Conservation (phyloP, 140 eudicot genomes). For the Bidens hawaiensis region DNA sequence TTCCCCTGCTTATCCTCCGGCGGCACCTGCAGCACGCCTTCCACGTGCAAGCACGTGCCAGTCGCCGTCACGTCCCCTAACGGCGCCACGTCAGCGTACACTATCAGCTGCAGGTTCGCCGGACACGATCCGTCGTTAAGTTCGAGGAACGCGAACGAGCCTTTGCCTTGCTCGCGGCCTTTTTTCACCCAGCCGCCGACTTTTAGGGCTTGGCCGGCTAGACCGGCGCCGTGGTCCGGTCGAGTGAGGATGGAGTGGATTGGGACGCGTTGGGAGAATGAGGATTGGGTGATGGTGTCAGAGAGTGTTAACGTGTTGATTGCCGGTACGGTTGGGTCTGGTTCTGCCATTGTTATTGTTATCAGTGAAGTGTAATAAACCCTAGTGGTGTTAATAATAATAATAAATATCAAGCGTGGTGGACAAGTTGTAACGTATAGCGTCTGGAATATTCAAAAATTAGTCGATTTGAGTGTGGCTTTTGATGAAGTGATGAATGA, state of each 20-base stretch:
- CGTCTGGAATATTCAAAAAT: too few species aligned
- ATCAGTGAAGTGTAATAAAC: slow-evolving; percentile 13
- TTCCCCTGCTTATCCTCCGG: slow-evolving; percentile 61
- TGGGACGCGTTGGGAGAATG: slow-evolving; percentile 63
- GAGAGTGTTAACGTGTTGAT: slow-evolving; percentile 29
- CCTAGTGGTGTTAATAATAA: too few species aligned
- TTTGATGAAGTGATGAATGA: too few species aligned
- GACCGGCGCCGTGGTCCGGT: slow-evolving; percentile 70
- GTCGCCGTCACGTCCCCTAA: slow-evolving; percentile 48
- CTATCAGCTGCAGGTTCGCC: slow-evolving; percentile 67
- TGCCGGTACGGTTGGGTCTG: slow-evolving; percentile 19
- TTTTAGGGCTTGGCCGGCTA: slow-evolving; percentile 47
- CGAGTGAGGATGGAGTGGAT: slow-evolving; percentile 59
- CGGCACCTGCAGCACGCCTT: slow-evolving; percentile 62
- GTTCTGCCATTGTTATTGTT: slow-evolving; percentile 35
- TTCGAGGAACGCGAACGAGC: slow-evolving; percentile 67
- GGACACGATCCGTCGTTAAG: slow-evolving; percentile 87
- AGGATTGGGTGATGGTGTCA: slow-evolving; percentile 34
- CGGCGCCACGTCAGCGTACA: slow-evolving; percentile 41
- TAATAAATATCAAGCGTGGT: too few species aligned
- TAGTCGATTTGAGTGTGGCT: too few species aligned
- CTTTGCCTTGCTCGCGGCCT: slow-evolving; percentile 77
- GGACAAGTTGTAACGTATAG: too few species aligned
- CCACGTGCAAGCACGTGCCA: slow-evolving; percentile 69
- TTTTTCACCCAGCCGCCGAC: slow-evolving; percentile 95